Base-by-base conservation (phyloP, 345 rosid species). In the Fremontodendron californicum region DNA sequence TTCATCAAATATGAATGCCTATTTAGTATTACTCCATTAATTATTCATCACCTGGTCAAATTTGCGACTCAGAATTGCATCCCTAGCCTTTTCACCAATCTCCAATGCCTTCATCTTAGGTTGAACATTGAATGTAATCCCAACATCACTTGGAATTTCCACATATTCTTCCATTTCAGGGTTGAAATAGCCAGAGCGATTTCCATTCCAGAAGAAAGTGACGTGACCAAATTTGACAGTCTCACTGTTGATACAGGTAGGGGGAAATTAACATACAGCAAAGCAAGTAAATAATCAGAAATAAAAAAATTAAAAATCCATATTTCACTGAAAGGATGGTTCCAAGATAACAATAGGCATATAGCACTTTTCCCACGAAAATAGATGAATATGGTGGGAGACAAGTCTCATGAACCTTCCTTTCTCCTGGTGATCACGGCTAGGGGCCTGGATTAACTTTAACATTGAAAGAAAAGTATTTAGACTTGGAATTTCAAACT, bases 161-260 rank as follows among this genome's bases (percentile, higher is more conserved):
- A 92, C 96, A 58, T 96, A 93, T 83, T 96, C 89, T 81, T 93
- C 99, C 91, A 92, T 55, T 18, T 88, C 82, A 25, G 88, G 74
- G 49, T 91, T 83, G 78, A 96, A 96, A 78, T 60, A 96, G 57
- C 99, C 99, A 58, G 98, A 96, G 19, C 97, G 92, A 81, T 96
- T 96, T 65, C 99, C 99, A 68, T 96, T 96, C 99, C 99, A 93
- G 87, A 96, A 96, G 88, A 93, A 96, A 23, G 99, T 93, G 60
- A 96, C 98, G 54, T 93, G 98, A 13, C 97, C 98, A 83, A 96
- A 93, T 83, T 96, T 96, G 68, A 96, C 97, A 12, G 99, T 96
- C 85, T 96, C 99, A 78, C 99, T 93, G 86, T 60, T 49, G 73
- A 46, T 31, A 9, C 42, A 49, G 25, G 58, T 42, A 19, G 40